Conservation (phyloP, 78 protist genomes). For the Cavenderia fasciculata region DNA sequence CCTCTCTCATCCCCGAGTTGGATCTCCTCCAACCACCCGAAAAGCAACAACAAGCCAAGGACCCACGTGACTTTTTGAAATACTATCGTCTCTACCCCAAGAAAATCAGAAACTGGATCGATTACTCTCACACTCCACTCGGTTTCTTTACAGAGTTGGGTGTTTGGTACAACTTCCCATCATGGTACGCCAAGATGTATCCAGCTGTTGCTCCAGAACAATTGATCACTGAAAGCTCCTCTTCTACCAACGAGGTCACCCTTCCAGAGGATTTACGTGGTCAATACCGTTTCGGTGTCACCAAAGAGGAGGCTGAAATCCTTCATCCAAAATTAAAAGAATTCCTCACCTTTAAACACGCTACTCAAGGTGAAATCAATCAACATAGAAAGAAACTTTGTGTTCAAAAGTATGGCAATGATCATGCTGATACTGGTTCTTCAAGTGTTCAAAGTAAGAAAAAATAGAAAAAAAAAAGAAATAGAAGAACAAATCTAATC, state of each 20-base stretch:
- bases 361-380: slow-evolving; percentile 56
- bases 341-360: slow-evolving; percentile 48
- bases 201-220: slow-evolving; percentile 54
- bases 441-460: slow-evolving; percentile 61
- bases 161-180: slow-evolving; percentile 75
- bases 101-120: slow-evolving; percentile 53
- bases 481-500: background rate
- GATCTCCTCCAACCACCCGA: slow-evolving; percentile 23
- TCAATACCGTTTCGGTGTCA: slow-evolving; percentile 70
- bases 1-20: slow-evolving; percentile 8
- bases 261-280: slow-evolving; percentile 61
- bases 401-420: slow-evolving; percentile 37
- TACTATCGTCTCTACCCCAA: slow-evolving; percentile 56
- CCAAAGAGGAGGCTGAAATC: slow-evolving; percentile 46
- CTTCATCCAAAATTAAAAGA: slow-evolving; percentile 72
- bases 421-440: slow-evolving; percentile 43
- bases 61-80: slow-evolving; percentile 49
- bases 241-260: slow-evolving; percentile 15
- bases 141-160: slow-evolving; percentile 51
- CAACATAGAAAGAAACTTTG: slow-evolving; percentile 32
- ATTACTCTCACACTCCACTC: slow-evolving; percentile 64
- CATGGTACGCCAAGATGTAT: slow-evolving; percentile 32
- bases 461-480: background rate
- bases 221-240: background rate
- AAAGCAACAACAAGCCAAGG: slow-evolving; percentile 52